Percentiles rank a stretch among this genome's conserved stretches.
These are phyloP conservation scores for Tolypocladium nubicola DNA, from an alignment of 2,329 filamentous ascomycete species.

Conservation along the genomic window DNA sequence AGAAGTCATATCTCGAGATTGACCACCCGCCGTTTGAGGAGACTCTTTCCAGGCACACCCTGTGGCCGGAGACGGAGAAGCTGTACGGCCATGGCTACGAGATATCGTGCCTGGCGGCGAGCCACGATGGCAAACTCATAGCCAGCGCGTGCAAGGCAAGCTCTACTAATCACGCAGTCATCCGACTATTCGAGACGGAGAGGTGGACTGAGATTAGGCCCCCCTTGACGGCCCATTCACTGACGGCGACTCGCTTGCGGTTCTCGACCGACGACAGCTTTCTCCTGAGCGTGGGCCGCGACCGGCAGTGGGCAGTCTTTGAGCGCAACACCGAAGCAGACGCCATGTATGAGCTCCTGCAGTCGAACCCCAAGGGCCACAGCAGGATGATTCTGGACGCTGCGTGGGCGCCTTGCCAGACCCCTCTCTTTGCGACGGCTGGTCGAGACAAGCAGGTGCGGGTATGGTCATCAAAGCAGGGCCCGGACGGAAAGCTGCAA, in stretches of 20 bases:
- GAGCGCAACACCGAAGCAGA: constrained; percentile 31
- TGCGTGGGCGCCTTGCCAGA: constrained; percentile 61
- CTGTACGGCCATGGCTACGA: constrained; percentile 97
- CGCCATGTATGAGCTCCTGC: constrained; percentile 43
- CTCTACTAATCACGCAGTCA: constrained; percentile 87
- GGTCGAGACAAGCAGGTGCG: constrained; percentile 81
- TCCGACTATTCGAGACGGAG: constrained; percentile 78
- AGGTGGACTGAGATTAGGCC: constrained; percentile 83
- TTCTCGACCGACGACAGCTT: constrained; percentile 68
- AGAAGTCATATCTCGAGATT: constrained; percentile 52
- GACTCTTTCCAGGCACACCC: constrained; percentile 74
- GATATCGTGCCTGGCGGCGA: constrained; percentile 76
- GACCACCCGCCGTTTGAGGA: constrained; percentile 80
- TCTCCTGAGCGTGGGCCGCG: constrained; percentile 80
- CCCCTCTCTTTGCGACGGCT: constrained; percentile 66
- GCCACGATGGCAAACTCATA: constrained; percentile 62
- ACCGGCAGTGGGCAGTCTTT: constrained; percentile 86
- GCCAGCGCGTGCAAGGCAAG: constrained; percentile 91
- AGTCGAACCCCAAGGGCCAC: constrained; percentile 74
- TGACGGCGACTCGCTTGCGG: constrained; percentile 73
- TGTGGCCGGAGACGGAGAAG: constrained; percentile 95
- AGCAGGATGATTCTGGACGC: constrained; percentile 85
- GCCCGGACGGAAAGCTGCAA: constrained; percentile 18
- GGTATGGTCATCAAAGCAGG: constrained; percentile 44
- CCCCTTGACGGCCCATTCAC: constrained; percentile 69